Conservation (phyloP, 139 green algal genomes). For the Closterium sp. region DNA sequence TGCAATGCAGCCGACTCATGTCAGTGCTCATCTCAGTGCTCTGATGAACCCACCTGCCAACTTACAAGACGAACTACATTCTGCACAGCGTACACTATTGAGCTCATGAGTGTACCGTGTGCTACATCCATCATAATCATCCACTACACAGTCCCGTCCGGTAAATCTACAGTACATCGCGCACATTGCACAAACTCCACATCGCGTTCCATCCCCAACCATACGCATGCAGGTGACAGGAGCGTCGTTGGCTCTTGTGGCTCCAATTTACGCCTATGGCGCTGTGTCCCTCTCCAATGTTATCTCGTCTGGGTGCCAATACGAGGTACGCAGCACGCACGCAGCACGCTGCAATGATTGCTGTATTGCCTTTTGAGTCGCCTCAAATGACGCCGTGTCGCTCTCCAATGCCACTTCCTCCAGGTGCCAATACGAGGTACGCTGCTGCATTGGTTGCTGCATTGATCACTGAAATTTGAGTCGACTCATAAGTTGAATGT, state of each 20-base stretch:
- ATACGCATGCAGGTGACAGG: background rate
- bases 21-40: slow-evolving; percentile 18
- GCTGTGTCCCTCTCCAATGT: slow-evolving; percentile 88
- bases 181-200: background rate
- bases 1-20: slow-evolving; percentile 78
- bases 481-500: background rate
- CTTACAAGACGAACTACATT: no score
- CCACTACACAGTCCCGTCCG: slow-evolving; percentile 13
- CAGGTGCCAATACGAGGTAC: slow-evolving; percentile 92
- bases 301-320: slow-evolving; percentile 94
- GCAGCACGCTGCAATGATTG: background rate
- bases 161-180: background rate
- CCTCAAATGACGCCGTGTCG: slow-evolving; percentile 55
- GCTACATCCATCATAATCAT: no score
- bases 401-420: slow-evolving; percentile 94
- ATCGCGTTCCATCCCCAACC: no score
- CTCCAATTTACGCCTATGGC: slow-evolving; percentile 70
- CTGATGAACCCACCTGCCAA: no score
- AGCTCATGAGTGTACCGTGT: no score
- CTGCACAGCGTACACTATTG: no score
- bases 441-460: no score
- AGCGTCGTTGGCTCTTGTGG: slow-evolving; percentile 46
- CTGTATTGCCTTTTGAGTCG: background rate
- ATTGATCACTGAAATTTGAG: background rate
- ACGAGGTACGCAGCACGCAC: slow-evolving; percentile 66